Percentiles rank a stretch among this genome's conserved stretches.
phyloP scores from a whole-genome alignment of 805 yeast genomes.

The Hanseniaspora vineae region DNA sequence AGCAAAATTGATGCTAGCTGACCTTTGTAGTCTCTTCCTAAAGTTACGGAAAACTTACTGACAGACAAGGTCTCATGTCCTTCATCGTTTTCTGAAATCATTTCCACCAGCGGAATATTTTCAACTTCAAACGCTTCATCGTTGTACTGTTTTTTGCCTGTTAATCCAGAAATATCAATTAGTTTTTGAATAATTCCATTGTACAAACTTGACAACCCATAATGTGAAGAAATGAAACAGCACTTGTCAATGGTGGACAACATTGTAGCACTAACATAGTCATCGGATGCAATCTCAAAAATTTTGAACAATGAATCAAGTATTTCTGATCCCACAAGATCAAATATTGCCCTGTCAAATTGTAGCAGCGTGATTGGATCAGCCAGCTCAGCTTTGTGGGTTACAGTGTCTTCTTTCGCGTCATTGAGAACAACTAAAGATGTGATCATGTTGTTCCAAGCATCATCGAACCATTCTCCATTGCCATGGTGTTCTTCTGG shows the following conservation, averaged over 20 bases:
- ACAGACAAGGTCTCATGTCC: constrained; percentile 43
- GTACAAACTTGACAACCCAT: constrained; percentile 39
- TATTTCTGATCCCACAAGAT: constrained; percentile 47
- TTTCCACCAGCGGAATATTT: constrained; percentile 28
- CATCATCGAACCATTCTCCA: constrained; percentile 82
- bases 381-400: constrained; percentile 11
- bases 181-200: constrained; percentile 58
- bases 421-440: constrained; percentile 25
- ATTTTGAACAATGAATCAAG: constrained; percentile 62
- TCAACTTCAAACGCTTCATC: constrained; percentile 12
- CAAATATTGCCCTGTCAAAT: constrained; percentile 64
- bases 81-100: constrained; percentile 38
- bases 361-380: constrained; percentile 27
- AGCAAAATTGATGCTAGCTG: constrained; percentile 80
- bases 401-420: constrained; percentile 11
- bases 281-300: constrained; percentile 82
- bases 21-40: constrained; percentile 86
- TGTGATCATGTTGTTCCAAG: constrained; percentile 59
- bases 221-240: constrained; percentile 60
- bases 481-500: constrained; percentile 96
- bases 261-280: constrained; percentile 74
- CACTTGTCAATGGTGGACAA: constrained; percentile 81
- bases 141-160: constrained; percentile 19
- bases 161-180: constrained; percentile 55
- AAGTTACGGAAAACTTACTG: constrained; percentile 65